Percentiles rank a stretch among this genome's conserved stretches.
phyloP scores from a whole-genome alignment of 2,329 filamentous ascomycete species.

The Alternaria incomplexa region DNA sequence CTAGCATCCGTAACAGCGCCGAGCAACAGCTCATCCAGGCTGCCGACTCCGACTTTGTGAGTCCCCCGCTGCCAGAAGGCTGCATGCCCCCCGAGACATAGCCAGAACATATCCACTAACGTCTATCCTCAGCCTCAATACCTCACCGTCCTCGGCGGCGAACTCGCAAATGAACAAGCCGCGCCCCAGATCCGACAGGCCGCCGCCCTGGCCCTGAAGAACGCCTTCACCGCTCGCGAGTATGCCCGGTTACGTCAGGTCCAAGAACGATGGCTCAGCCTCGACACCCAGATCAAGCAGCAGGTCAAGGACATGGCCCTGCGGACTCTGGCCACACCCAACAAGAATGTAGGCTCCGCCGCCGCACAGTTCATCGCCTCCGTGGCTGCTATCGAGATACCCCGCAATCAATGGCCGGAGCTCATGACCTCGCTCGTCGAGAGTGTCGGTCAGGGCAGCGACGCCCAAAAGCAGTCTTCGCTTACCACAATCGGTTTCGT shows the following conservation, averaged over 20 bases:
- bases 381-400: slow-evolving; percentile 93
- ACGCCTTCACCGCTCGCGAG: slow-evolving; percentile 95
- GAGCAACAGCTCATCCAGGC: slow-evolving; percentile 94
- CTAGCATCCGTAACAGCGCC: slow-evolving; percentile 84
- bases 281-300: slow-evolving; percentile 80
- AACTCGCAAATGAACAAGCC: slow-evolving; percentile 88
- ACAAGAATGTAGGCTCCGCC: slow-evolving; percentile 83
- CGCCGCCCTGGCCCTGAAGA: slow-evolving; percentile 95
- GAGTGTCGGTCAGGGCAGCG: slow-evolving; percentile 85
- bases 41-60: slow-evolving; percentile 93
- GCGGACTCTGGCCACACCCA: slow-evolving; percentile 80
- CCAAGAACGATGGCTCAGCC: slow-evolving; percentile 89
- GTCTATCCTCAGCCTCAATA: slow-evolving; percentile 75
- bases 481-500: slow-evolving; percentile 97
- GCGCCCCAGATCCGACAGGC: slow-evolving; percentile 87
- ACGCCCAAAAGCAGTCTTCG: slow-evolving; percentile 92
- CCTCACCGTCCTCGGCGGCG: slow-evolving; percentile 80
- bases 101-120: slow-evolving; percentile 38
- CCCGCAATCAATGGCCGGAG: slow-evolving; percentile 90
- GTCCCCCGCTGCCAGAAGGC: slow-evolving; percentile 43
- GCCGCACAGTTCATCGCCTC: slow-evolving; percentile 95
- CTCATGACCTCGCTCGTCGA: slow-evolving; percentile 88
- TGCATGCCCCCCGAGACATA: slow-evolving; percentile 16
- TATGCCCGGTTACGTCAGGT: slow-evolving; percentile 84
- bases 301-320: slow-evolving; percentile 91